Evolutionary conservation across 768 basidiomycete genomes (phyloP).

Genomic region (Suillus americanus): DNA sequence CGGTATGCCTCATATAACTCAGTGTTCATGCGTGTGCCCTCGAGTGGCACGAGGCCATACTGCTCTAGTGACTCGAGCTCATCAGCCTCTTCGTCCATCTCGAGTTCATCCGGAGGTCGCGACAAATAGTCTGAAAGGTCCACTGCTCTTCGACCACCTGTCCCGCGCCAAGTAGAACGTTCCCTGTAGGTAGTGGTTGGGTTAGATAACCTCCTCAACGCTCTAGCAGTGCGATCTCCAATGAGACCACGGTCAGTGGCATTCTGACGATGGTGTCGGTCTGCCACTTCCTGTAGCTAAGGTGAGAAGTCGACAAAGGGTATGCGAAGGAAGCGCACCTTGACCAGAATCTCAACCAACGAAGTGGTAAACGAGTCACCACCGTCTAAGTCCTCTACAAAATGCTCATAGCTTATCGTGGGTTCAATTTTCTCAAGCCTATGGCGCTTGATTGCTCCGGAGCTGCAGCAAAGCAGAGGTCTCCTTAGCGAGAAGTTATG

Average conservation of each 20-base stretch:
- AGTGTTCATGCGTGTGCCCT: slow-evolving; percentile 56
- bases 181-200: slow-evolving; percentile 56
- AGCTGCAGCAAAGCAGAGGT: slow-evolving; percentile 37
- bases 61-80: slow-evolving; percentile 41
- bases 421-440: slow-evolving; percentile 65
- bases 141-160: slow-evolving; percentile 28
- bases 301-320: slow-evolving; percentile 7
- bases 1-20: slow-evolving; percentile 68
- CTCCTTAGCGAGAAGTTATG: slow-evolving; percentile 1
- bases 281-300: slow-evolving; percentile 65
- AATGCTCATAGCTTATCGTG: slow-evolving; percentile 68
- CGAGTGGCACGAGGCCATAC: slow-evolving; percentile 33
- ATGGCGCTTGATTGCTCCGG: slow-evolving; percentile 69
- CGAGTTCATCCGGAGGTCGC: slow-evolving; percentile 55
- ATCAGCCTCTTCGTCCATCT: slow-evolving; percentile 68
- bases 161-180: slow-evolving; percentile 36
- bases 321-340: slow-evolving; percentile 44
- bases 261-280: slow-evolving; percentile 58
- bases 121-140: slow-evolving; percentile 54
- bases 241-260: slow-evolving; percentile 57
- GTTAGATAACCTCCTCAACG: slow-evolving; percentile 56
- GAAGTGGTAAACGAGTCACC: slow-evolving; percentile 82
- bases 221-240: slow-evolving; percentile 64
- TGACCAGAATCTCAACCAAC: slow-evolving; percentile 74
- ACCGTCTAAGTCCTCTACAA: slow-evolving; percentile 73